Base-by-base conservation (phyloP, 1,284 basidiomycete genomes). In the Mycosarcoma maydis region DNA sequence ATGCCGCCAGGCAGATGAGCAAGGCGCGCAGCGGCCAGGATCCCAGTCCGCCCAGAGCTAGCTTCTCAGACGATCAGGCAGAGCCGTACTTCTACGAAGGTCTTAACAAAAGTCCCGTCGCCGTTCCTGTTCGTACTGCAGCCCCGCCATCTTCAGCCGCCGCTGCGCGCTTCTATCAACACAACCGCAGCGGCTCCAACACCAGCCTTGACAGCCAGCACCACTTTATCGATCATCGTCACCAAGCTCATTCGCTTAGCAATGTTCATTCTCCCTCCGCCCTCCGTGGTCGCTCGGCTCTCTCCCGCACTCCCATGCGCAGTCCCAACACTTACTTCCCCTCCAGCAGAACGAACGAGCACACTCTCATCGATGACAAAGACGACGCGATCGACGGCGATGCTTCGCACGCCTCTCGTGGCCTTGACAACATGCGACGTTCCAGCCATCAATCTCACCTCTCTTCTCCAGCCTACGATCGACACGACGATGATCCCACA, bases 171-270 rank as follows among this genome's bases (percentile, higher is more conserved):
- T 81, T 81, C 53, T 81, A 81, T 48, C 73, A 75, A 36, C 73
- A 80, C 39, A 64, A 75, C 8, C 59, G 71, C 32, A 67, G 73
- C 39, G 80, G 77, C 1, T 77, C 75, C 47, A 76, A 76, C 54
- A 71, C 78, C 40, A 73, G 69, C 37, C 55, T 81, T 30, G 78
- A 81, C 66, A 78, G 75, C 34, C 75, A 77, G 37, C 70, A 64
- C 32, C 75, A 81, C 52, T 81, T 75, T 41, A 81, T 81, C 58
- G 80, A 81, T 54, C 80, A 81, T 40, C 77, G 80, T 44, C 73
- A 73, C 44, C 77, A 81, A 45, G 75, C 76, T 7, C 75, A 76
- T 51, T 76, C 73, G 16, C 58, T 75, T 32, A 73, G 75, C 36
- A 60, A 76, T 37, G 66, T 72, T 6, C 68, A 72, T 46, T 77